Evolutionary conservation across 257 asterid genomes (phyloP), one percentile per base, ranked within the genome.

Genomic region (Leptodermis oblonga): DNA sequence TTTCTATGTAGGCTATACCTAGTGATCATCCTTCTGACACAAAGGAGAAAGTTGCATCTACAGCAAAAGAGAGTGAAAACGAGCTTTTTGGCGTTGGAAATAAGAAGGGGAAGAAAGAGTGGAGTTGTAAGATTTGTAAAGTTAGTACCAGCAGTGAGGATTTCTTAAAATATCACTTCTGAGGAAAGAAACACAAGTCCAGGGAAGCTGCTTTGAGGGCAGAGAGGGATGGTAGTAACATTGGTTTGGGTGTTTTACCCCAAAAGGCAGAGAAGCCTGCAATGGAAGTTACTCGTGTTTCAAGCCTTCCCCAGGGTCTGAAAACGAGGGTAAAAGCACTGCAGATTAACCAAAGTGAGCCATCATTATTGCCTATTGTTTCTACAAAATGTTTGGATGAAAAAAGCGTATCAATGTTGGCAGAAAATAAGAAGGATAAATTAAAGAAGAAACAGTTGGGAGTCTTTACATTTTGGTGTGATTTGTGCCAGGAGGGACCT

Each of bases 101-200:
- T 76, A 46, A 17, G 18, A 5, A 12, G 18, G 54, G 20, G 54
- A 78, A 73, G 60, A 73, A 73, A 60, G 86, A 77, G 60, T 87
- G 80, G 90, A 65, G 75, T 64, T 87, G 96, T 79, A 80, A 76
- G 13, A 72, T 90, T 54, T 90, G 97, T 69, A 82, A 83, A 39
- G 82, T 83, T 39, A 76, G 69, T n/a, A 71, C 82, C 54, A 64
- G 77, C 18, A 74, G 76, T 20, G 79, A 88, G 73, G 67, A 12
- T 20, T 79, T 42, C 43, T 70, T 88, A 61, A 74, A 74, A 1
- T 80, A 73, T 6, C 97, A 86, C 79, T 67, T 84, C 13, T 28
- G 15, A 65, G 97, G 93, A 52, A 90, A 75, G 82, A 88, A 78
- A 59, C 96, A 88, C 84, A 85, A 85, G 73, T 45, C 80, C 5